Base-by-base conservation (phyloP, 164 flowering plant species). In the Berberis thunbergii region DNA sequence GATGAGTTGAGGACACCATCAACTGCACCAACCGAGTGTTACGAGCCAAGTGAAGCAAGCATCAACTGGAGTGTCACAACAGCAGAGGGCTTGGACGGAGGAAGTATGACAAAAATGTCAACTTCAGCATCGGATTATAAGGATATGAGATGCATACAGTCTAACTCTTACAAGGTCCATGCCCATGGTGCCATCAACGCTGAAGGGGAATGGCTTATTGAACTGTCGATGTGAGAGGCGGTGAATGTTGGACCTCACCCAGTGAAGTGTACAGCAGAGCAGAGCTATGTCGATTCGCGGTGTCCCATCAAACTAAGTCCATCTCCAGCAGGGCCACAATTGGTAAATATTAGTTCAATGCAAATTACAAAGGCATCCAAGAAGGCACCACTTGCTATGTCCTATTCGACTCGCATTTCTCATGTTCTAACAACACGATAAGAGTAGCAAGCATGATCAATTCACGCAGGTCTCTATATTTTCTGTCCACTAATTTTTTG, bases 21-120 rank as follows among this genome's bases (percentile, higher is more conserved):
- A 2, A 57, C 70, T 0, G 77, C 78, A 1, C 73, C 78, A 44
- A 82, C 83, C 1, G 96, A 88, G 61, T 77, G 84, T 11, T 91
- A 88, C 64, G 96, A 82, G 73, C 98, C 98, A 38, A 91, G 98
- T 64, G 98, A 91, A 71, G 96, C 76, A 1, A 88, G 96, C 73
- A 77, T 91, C 4, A 89, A 83, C 11, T 91, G 98, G 98, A 91
- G 96, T 66, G 98, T 91, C 49, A 84, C 89, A 0, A 91, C 98
- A 2, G 96, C 94, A 0, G 97, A 91, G 65, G 96, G 89, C 12
- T 81, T 78, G 60, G 93, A 85, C 60, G 70, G 82, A 7, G 80
- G 65, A 3, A 85, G 91, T 59, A 70, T 82, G 0, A 63, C 85
- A 2, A 80, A 78, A 57, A 69, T 67, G 68, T 81, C 85, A 10